Base-by-base conservation (phyloP, 805 yeast species). In the Schwanniomyces yamadae region DNA sequence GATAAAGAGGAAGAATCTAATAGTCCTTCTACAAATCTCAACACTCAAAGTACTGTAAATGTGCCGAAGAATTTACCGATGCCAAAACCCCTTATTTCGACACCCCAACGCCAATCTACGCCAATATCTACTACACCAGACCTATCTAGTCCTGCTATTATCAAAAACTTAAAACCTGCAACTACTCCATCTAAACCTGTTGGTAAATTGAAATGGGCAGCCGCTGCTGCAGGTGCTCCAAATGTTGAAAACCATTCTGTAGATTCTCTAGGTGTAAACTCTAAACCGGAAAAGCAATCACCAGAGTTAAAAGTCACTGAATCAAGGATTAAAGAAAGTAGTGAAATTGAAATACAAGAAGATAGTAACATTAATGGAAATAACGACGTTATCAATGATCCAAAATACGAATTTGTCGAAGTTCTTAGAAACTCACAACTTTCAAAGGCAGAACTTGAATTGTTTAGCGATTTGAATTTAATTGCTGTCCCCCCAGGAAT, bases 181-280 rank as follows among this genome's bases (percentile, higher is more conserved):
- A 60, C 75, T 3, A 63, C 75, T 5, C 82, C 82, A 9, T 56
- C 71, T 1, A 71, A 71, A 46, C 77, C 79, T 6, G 65, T 72
- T 6, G 77, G 78, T 10, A 77, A 73, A 31, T 55, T 78, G 35
- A 77, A 77, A 49, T 78, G 80, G 67, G 66, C 82, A 0, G 62
- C 78, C 1, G 79, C 79, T 4, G 80, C 78, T 4, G 47, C 42
- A 16, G 42, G 45, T 9, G 37, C 36, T 16, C 11, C 46, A 3
- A 33, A 28, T 6, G 19, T 12, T 21, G 28, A 18, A 17, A 16
- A 36, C 16, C 32, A 28, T 17, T 33, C 41, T n/a, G 24, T 35
- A 7, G 27, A 24, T 13, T 13, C 7, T 6, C 19, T 37, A 31
- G 19, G 4, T 28, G 23, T 7, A n/a, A 22, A n/a, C 14, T 25